A percentile compares a stretch with the other conserved stretches of the same genome.
Conservation (phyloP, 139 green algal species). For the Asterochloris erici region DNA sequence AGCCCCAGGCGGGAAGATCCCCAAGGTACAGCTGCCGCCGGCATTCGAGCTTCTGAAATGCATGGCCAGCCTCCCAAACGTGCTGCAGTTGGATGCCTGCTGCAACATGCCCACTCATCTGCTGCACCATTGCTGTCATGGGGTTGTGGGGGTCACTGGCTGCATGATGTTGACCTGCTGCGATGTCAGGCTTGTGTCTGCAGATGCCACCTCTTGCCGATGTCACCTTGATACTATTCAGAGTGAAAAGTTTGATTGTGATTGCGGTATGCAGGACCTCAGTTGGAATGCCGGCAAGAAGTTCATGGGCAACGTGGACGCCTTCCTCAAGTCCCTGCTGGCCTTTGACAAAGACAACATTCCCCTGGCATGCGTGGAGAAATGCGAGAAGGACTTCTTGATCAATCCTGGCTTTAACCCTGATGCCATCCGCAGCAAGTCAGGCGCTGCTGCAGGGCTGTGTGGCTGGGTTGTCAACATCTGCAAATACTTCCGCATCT, state of each 20-base stretch:
- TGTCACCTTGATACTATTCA: no score
- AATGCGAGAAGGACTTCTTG: constrained; percentile 69
- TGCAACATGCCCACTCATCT: no score
- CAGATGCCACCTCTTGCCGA: no score
- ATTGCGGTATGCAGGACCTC: constrained; percentile 51
- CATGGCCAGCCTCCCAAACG: background rate
- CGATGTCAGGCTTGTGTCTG: no score
- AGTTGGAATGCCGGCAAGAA: constrained; percentile 83
- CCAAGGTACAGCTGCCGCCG: constrained; percentile 40
- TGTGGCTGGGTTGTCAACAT: constrained; percentile 93
- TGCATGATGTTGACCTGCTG: no score
- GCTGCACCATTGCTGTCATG: no score
- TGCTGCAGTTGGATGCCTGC: no score
- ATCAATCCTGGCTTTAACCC: constrained; percentile 72
- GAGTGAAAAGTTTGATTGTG: no score
- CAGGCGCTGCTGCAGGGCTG: constrained; percentile 80
- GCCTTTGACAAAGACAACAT: constrained; percentile 93
- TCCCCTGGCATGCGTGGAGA: constrained; percentile 60
- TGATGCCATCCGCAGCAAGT: constrained; percentile 82
- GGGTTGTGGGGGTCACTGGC: no score
- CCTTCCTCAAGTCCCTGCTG: constrained; percentile 82
- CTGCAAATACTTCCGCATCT: constrained; percentile 93
- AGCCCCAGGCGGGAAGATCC: constrained; percentile 75
- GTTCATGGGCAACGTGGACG: constrained; percentile 89
- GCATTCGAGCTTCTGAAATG: background rate